Conservation (phyloP, 1,284 basidiomycete genomes). For the Volvariella volvacea region DNA sequence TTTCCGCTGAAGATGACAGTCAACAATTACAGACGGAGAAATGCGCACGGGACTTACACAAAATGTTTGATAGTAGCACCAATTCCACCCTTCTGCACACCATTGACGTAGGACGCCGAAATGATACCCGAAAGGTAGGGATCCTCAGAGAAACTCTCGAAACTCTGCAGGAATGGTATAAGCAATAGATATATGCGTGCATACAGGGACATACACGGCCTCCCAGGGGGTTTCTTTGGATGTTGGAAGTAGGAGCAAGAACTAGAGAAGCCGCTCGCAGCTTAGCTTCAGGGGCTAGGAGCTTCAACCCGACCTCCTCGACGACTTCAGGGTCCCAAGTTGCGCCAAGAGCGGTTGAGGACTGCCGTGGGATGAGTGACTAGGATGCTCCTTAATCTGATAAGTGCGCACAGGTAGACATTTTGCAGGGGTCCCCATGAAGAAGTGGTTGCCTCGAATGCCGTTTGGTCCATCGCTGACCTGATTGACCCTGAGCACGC, state of each 20-base stretch:
- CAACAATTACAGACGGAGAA: slow-evolving; percentile 3
- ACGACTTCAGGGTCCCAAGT: slow-evolving; percentile 70
- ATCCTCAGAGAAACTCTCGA: slow-evolving; percentile 80
- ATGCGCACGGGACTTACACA: slow-evolving; percentile 32
- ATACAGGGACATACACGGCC: slow-evolving; percentile 46
- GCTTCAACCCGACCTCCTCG: slow-evolving; percentile 51
- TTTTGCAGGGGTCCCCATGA: slow-evolving; percentile 59
- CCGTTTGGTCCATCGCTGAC: slow-evolving; percentile 74
- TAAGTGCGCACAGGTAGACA: slow-evolving; percentile 39
- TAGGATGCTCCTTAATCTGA: background rate
- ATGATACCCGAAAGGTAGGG: slow-evolving; percentile 67
- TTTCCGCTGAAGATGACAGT: slow-evolving; percentile 39
- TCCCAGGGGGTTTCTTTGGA: slow-evolving; percentile 65
- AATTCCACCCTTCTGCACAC: slow-evolving; percentile 66
- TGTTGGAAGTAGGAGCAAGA: slow-evolving; percentile 77
- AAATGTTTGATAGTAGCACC: slow-evolving; percentile 72
- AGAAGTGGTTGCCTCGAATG: slow-evolving; percentile 53
- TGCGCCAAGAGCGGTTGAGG: slow-evolving; percentile 66
- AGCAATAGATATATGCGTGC: slow-evolving; percentile 14
- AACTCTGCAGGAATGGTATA: slow-evolving; percentile 31
- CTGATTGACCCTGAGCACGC: slow-evolving; percentile 20
- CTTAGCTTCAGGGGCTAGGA: slow-evolving; percentile 69
- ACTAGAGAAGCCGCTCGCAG: slow-evolving; percentile 61
- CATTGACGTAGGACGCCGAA: slow-evolving; percentile 67
- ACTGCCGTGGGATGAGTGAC: slow-evolving; percentile 16